Base-by-base conservation (phyloP, 2,329 filamentous ascomycete species). In the Talaromyces sp. region DNA sequence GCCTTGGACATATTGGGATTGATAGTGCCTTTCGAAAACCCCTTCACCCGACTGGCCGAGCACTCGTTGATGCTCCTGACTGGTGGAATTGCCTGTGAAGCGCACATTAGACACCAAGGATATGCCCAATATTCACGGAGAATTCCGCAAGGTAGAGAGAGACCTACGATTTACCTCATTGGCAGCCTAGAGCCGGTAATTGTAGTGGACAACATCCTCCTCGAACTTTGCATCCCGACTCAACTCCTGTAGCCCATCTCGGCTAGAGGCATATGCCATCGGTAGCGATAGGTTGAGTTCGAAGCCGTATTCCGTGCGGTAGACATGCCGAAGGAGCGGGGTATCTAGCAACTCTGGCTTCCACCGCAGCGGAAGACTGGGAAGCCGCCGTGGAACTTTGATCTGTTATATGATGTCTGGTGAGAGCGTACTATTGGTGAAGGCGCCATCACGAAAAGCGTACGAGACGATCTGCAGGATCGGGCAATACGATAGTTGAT, bases 141-240 rank as follows among this genome's bases (percentile, higher is more conserved):
- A 50, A 4, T 50, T 50, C 46, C 46, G 19, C 46, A 2, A 50
- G 7, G 19, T 10, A n/a, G 26, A 5, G 26, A 50, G 19, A 3
- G 3, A 69, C 62, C 26, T 63, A 70, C 61, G 35, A 58, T 72
- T 70, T 14, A 68, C 66, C 67, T 70, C 51, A 66, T 72, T 71
- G 61, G 62, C 64, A 21, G 65, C 57, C 68, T 54, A 71, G 32
- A 62, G 59, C 32, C 65, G 64, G 54, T 59, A 72, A 59, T 71
- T 70, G 46, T 71, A 71, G 66, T 71, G 55, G 17, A 64, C 57
- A 61, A 72, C 66, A 63, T 69, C 56, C 52, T 71, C 57, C 61
- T 70, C 54, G 48, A 71, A 71, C 57, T 55, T 56, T 56, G 67
- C 56, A 65, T 69, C 66, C 58, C 60, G 51, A 53, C 64, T 66